These are phyloP conservation scores for Boletales sp. DNA, from an alignment of 768 basidiomycete genomes.

Conservation along the genomic window DNA sequence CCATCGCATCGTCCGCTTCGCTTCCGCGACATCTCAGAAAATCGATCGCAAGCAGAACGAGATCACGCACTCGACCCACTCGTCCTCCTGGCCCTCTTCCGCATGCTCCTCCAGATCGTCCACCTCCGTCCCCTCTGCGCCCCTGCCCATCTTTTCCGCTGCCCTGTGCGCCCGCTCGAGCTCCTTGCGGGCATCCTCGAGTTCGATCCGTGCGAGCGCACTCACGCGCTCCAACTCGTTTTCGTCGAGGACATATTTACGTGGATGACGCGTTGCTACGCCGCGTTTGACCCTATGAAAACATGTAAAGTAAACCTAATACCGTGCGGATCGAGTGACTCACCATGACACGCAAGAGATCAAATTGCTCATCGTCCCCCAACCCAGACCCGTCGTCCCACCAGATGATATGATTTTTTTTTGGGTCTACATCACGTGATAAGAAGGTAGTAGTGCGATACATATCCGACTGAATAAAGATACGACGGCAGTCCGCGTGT, in stretches of 20 bases:
- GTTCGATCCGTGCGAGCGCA: slow-evolving; percentile 77
- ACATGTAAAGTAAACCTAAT: background rate
- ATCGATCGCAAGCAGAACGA: slow-evolving; percentile 12
- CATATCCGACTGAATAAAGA: background rate
- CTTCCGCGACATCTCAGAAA: slow-evolving; percentile 25
- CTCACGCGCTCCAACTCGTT: slow-evolving; percentile 88
- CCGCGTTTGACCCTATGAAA: slow-evolving; percentile 72
- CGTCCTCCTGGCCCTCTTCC: slow-evolving; percentile 44
- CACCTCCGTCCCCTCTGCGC: slow-evolving; percentile 62
- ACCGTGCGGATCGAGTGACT: background rate
- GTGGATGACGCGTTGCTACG: slow-evolving; percentile 66
- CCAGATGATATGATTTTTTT: background rate
- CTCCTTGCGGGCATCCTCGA: slow-evolving; percentile 87
- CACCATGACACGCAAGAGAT: slow-evolving; percentile 70
- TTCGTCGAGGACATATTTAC: slow-evolving; percentile 88
- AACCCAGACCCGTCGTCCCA: slow-evolving; percentile 34
- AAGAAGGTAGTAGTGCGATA: background rate
- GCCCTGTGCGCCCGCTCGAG: slow-evolving; percentile 78
- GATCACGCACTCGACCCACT: slow-evolving; percentile 86
- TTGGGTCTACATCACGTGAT: slow-evolving; percentile 15
- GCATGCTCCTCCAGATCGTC: slow-evolving; percentile 48
- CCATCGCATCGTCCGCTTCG: slow-evolving; percentile 61
- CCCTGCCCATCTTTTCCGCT: slow-evolving; percentile 65
- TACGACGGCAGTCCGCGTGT: background rate
- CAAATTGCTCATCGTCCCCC: slow-evolving; percentile 58